These are phyloP conservation scores for Gyrodon lividus DNA, from an alignment of 768 basidiomycete genomes.

Conservation along the genomic window DNA sequence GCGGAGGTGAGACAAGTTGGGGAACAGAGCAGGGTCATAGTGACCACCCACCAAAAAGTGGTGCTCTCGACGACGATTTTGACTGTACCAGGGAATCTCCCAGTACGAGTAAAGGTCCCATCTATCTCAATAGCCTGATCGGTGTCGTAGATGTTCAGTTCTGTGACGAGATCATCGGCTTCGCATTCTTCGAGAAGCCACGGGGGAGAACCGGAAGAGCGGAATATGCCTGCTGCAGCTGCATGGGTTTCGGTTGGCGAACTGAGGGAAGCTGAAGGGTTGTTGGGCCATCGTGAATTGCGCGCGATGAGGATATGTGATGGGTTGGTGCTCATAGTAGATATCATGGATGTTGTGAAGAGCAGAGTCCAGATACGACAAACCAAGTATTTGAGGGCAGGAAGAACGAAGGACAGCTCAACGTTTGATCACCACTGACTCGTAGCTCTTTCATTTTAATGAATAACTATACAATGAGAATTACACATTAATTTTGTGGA, in stretches of 20 bases:
- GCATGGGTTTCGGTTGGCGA: conserved; percentile 88
- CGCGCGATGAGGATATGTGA: conserved; percentile 88
- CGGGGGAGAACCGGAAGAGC: conserved; percentile 75
- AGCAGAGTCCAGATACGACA: background rate
- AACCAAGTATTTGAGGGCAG: no score
- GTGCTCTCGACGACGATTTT: conserved; percentile 89
- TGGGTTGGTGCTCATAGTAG: conserved; percentile 49
- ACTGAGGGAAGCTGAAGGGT: conserved; percentile 77
- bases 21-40: no score
- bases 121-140: conserved; percentile 78
- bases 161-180: conserved; percentile 64
- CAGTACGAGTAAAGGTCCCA: conserved; percentile 69
- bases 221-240: conserved; percentile 80
- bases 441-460: no score
- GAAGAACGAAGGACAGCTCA: no score
- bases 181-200: conserved; percentile 80
- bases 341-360: background rate
- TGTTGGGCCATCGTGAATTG: conserved; percentile 73
- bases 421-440: no score
- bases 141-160: conserved; percentile 63
- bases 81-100: conserved; percentile 77
- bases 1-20: conserved; percentile 1
- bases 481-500: no score
- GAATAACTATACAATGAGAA: no score
- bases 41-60: conserved; percentile 79